Evolutionary conservation across 768 basidiomycete species (phyloP).

Genomic region (Austroboletus eburneus): DNA sequence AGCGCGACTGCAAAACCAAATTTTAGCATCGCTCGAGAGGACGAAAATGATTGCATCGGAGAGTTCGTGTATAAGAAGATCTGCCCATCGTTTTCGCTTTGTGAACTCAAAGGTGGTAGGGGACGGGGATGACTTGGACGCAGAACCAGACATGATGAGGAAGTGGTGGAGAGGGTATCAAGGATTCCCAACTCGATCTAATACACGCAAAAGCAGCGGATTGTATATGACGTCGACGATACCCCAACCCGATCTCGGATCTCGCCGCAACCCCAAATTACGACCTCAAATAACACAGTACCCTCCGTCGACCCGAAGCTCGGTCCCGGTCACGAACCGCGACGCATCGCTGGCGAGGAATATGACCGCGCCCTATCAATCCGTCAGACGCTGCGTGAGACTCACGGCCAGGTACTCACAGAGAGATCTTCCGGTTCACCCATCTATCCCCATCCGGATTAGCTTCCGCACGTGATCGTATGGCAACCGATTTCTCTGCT

Average conservation of each 20-base stretch:
- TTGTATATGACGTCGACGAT: slow-evolving; percentile 27
- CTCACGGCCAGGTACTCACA: slow-evolving; percentile 37
- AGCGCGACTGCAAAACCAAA: slow-evolving; percentile 67
- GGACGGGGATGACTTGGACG: not conserved
- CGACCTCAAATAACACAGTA: slow-evolving; percentile 60
- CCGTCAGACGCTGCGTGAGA: not conserved
- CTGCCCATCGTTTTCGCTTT: slow-evolving; percentile 83
- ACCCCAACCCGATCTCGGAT: slow-evolving; percentile 7
- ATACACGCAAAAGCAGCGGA: too few species aligned
- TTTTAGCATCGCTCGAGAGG: slow-evolving; percentile 55
- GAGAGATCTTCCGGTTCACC: slow-evolving; percentile 91
- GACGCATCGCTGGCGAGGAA: slow-evolving; percentile 89
- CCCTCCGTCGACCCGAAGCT: slow-evolving; percentile 85
- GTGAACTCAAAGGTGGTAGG: slow-evolving; percentile 69
- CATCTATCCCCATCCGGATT: slow-evolving; percentile 47
- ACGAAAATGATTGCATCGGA: slow-evolving; percentile 70
- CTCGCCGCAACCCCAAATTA: slow-evolving; percentile 1
- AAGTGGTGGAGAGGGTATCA: too few species aligned
- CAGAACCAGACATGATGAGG: slow-evolving; percentile 13
- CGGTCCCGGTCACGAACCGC: slow-evolving; percentile 84
- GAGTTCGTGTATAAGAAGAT: slow-evolving; percentile 71
- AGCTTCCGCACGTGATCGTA: slow-evolving; percentile 13
- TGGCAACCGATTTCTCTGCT: not conserved
- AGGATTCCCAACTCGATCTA: too few species aligned
- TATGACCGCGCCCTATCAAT: slow-evolving; percentile 73